These are phyloP conservation scores for Rhodotorula diobovata DNA, from an alignment of 768 basidiomycete genomes.

Conservation along the genomic window DNA sequence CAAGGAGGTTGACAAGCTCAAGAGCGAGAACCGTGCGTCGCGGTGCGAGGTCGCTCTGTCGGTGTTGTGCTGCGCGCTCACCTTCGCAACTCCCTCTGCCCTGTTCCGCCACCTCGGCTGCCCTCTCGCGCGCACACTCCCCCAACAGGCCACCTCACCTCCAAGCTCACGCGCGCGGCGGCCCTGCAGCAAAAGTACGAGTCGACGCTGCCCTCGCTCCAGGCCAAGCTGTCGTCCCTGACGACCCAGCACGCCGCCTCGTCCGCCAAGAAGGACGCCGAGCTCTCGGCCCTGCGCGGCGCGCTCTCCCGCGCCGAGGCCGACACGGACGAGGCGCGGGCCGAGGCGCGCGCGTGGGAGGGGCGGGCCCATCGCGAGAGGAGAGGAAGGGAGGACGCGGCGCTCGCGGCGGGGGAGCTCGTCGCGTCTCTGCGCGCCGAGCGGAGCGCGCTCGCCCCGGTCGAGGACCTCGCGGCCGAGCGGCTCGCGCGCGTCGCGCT, in stretches of 20 bases:
- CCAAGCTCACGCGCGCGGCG: slow-evolving; percentile 22
- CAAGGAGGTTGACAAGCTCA: slow-evolving; percentile 9
- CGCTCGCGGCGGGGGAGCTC: not conserved
- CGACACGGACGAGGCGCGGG: not conserved
- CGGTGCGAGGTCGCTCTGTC: too few species aligned
- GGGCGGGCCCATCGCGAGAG: not conserved
- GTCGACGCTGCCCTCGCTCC: slow-evolving; percentile 27
- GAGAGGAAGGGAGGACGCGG: not conserved
- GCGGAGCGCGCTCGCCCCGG: not conserved
- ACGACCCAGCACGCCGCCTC: slow-evolving; percentile 20
- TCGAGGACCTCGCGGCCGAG: not conserved
- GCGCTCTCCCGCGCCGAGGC: not conserved
- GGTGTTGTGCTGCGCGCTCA: not conserved
- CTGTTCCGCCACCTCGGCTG: not conserved
- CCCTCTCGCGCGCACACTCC: not conserved
- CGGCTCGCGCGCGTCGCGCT: not conserved
- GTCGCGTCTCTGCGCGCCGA: not conserved
- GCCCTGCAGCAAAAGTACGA: slow-evolving; percentile 26
- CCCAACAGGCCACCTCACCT: slow-evolving; percentile 20
- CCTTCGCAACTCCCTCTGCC: not conserved
- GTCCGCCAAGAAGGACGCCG: slow-evolving; percentile 21
- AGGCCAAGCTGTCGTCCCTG: slow-evolving; percentile 20
- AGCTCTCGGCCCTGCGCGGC: slow-evolving; percentile 2
- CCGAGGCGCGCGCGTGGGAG: not conserved
- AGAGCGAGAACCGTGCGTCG: slow-evolving; percentile 27